Base-by-base conservation (phyloP, 306 rosid genomes). In the Betula pendula region DNA sequence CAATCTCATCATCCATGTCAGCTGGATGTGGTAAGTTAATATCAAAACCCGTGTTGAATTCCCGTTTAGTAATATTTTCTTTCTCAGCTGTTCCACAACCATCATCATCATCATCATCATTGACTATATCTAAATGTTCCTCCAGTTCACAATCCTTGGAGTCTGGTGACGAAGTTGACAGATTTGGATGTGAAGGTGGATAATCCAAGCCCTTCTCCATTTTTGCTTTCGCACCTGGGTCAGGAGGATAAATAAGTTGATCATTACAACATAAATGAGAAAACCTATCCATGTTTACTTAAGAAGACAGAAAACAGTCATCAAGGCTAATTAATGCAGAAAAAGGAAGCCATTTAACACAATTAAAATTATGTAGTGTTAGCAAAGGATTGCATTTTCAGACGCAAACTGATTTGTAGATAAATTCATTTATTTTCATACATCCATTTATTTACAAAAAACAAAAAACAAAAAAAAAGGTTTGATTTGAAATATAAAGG, bases 1-100 rank as follows among this genome's bases (percentile, higher is more conserved):
- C 96, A 2, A 95, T 88, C 86, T 93, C 98, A 82, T 93, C 94
- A 25, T 93, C 98, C 10, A 89, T 85, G 63, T 85, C 89, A 6
- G 84, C 84, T 45, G 84, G 91, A 75, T 45, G 89, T 1, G 90
- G 89, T 22, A 79, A 19, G 25, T 86, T 90, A 47, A 86, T 86
- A 70, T 93, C 92, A 19, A 94, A 87, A 74, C 87, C 95, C 67
- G 43, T 60, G 74, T 94, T 81, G 29, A 82, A 87, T 80, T 83
- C 87, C 53, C 71, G 89, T 82, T 90, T 93, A 4, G 72, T 87
- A 8, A 78, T 81, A 67, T 89, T 79, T 77, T 75, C 94, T 52
- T 92, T 89, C 40, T 89, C 91, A 2, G 91, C 88, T 19, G 86
- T 75, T 77, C 55, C 84, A 59, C 82, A 59, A 19, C 95, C 49